Evolutionary conservation across 495 filamentous ascomycete species (phyloP), one percentile per base, ranked within the genome.

Genomic region (Penicillium simplicissimum): DNA sequence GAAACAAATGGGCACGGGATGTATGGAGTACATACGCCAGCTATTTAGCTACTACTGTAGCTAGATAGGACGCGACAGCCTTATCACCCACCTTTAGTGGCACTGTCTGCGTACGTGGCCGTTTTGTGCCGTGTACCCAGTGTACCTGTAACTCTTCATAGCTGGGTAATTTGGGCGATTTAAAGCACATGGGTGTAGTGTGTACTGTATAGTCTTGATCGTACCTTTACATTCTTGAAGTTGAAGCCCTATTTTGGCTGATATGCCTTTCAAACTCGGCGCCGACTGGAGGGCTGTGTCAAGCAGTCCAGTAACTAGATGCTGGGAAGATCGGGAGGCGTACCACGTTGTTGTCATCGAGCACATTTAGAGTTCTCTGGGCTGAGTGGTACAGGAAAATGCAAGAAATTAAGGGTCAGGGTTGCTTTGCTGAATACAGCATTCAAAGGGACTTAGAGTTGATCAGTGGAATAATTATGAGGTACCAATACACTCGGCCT

Each of bases 211-310:
- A 13, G 11, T n/a, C 23, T 48, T 11, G 6, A 49, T 31, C 13
- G 1, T 49, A 15, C 2, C 3, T 48, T 48, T 19, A 15, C 21
- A 8, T 11, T 0, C 13, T 23, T 0, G 45, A 31, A 15, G 6
- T n/a, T n/a, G 28, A 49, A 49, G 19, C n/a, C 35, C 14, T n/a
- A 8, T 36, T 4, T n/a, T 0, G 9, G 9, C 6, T 15, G 4
- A n/a, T 13, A 11, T 10, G 51, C 21, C 51, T 8, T 33, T 33
- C n/a, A 13, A 31, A 38, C 38, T 65, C 62, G 54, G 62, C 10
- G 52, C 17, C 36, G 54, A n/a, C n/a, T n/a, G n/a, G n/a, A 64
- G 21, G 52, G 35, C 52, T 23, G 17, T 60, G 57, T 61, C n/a
- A 19, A 63, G 49, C 33, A 25, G 23, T 25, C 23, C 23, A 25